A percentile compares a stretch with the other conserved stretches of the same genome.
These are phyloP conservation scores for Aspergillus proliferans DNA, from an alignment of 2,329 filamentous ascomycete species.

Conservation along the genomic window DNA sequence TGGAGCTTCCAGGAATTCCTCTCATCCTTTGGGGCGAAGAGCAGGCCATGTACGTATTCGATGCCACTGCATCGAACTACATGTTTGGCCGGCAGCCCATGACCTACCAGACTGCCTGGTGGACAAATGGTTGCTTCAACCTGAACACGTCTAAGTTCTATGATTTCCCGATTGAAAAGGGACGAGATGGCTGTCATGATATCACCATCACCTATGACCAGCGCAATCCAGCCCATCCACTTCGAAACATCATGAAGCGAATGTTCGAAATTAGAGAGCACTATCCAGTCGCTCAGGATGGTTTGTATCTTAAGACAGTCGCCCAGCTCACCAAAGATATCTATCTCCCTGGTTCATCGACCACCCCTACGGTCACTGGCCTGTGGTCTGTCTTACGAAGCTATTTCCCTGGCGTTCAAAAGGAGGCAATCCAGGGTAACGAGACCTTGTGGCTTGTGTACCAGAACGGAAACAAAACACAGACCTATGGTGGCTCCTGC, in stretches of 20 bases:
- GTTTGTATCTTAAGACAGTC: slow-evolving; percentile 49
- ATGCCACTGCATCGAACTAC: slow-evolving; percentile 60
- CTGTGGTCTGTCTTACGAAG: slow-evolving; percentile 57
- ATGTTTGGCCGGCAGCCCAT: slow-evolving; percentile 60
- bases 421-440: slow-evolving; percentile 42
- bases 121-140: slow-evolving; percentile 58
- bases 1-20: slow-evolving; percentile 57
- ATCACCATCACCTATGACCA: slow-evolving; percentile 55
- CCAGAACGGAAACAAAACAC: slow-evolving; percentile 43
- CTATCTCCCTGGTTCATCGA: slow-evolving; percentile 48
- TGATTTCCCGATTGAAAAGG: slow-evolving; percentile 51
- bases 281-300: slow-evolving; percentile 55
- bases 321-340: slow-evolving; percentile 51
- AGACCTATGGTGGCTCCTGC: slow-evolving; percentile 55
- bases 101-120: slow-evolving; percentile 57
- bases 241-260: slow-evolving; percentile 55
- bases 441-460: slow-evolving; percentile 43
- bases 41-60: slow-evolving; percentile 58
- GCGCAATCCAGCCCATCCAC: slow-evolving; percentile 55
- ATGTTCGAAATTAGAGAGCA: slow-evolving; percentile 56
- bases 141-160: slow-evolving; percentile 53
- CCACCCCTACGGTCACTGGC: slow-evolving; percentile 50
- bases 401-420: slow-evolving; percentile 47
- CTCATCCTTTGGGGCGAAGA: slow-evolving; percentile 61
- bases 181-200: slow-evolving; percentile 52